Percentiles rank a stretch among this genome's conserved stretches.
Conservation (phyloP, 2,329 filamentous ascomycete genomes). For the Neofusicoccum sp. region DNA sequence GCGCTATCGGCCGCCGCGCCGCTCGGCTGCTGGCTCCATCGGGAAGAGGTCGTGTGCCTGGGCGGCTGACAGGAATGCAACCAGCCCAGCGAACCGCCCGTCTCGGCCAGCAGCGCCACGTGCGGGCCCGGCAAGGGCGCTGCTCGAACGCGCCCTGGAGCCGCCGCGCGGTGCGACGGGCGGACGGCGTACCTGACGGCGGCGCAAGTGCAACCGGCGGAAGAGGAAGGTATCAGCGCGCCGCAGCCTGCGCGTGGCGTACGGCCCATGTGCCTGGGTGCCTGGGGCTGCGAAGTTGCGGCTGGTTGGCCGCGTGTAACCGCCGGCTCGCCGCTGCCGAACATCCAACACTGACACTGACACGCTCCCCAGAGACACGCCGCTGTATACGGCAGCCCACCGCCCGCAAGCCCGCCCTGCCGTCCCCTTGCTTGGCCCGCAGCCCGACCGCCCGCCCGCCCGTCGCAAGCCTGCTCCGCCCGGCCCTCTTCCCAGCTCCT, state of each 20-base stretch:
- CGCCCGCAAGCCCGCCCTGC: not conserved
- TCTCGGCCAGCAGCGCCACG: not conserved
- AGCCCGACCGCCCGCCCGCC: not conserved
- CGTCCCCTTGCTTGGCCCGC: not conserved
- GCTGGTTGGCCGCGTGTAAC: constrained; percentile 1
- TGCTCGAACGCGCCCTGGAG: not conserved
- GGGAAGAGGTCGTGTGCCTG: constrained; percentile 2
- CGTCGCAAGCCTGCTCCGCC: not conserved
- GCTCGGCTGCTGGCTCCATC: not conserved
- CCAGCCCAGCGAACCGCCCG: not conserved
- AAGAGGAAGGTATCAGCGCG: constrained; percentile 12
- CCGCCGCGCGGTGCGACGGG: not conserved
- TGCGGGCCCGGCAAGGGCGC: not conserved
- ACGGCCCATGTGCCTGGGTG: not conserved
- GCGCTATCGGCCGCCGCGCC: not conserved
- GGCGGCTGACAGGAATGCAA: constrained; percentile 15
- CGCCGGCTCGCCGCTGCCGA: not conserved
- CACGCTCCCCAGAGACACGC: not conserved
- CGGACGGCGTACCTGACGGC: not conserved
- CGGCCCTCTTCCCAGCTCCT: not conserved
- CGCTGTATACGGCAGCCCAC: not conserved
- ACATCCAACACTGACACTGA: not conserved
- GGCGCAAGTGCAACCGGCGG: not conserved
- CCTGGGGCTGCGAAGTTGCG: not conserved
- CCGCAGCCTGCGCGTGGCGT: not conserved